Evolutionary conservation across 306 rosid species (phyloP), one percentile per base, ranked within the genome.

Genomic region (Pterocarpus macrocarpus): DNA sequence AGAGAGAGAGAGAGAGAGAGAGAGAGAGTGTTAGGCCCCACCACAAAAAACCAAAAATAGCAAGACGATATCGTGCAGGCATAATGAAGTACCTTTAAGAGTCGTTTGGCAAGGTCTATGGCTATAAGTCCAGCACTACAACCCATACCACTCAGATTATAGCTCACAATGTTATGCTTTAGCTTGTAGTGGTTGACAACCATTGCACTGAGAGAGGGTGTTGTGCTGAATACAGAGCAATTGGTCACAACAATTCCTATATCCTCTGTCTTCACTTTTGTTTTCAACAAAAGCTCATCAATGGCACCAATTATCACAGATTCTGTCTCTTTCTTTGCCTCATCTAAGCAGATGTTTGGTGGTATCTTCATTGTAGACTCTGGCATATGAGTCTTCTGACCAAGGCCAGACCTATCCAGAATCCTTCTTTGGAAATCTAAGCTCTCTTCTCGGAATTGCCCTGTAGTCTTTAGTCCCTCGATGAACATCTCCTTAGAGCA

Each of bases 81-180:
- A 17, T 5, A 11, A 15, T 5, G 52, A 41, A 10, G 7, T 41
- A 83, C 86, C 86, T 83, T 69, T 1, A 83, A 56, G 83, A 83
- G 86, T 45, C 35, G 80, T 64, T 83, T 78, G 71, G 86, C 86
- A 10, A 83, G 80, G 5, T 83, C 86, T 45, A 65, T 32, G 3
- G 86, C 75, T 4, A 78, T 38, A 52, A 83, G 80, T 64, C 86
- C 86, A 44, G 86, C 86, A 83, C 86, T 83, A 32, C 86, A 83
- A 7, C 86, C 86, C 86, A 83, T 83, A 4, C 86, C 86, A 71
- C 80, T 35, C 4, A 83, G 50, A 65, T 77, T 83, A 71, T 83
- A 83, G 71, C 76, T 55, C 47, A 72, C 0, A 30, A 78, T 32
- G 30, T 78, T 50, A 1, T 70, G 58, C 49, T 45, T 66, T 12